These are phyloP conservation scores for Macrolepiota dolichaula DNA, from an alignment of 768 basidiomycete genomes.

Conservation along the genomic window DNA sequence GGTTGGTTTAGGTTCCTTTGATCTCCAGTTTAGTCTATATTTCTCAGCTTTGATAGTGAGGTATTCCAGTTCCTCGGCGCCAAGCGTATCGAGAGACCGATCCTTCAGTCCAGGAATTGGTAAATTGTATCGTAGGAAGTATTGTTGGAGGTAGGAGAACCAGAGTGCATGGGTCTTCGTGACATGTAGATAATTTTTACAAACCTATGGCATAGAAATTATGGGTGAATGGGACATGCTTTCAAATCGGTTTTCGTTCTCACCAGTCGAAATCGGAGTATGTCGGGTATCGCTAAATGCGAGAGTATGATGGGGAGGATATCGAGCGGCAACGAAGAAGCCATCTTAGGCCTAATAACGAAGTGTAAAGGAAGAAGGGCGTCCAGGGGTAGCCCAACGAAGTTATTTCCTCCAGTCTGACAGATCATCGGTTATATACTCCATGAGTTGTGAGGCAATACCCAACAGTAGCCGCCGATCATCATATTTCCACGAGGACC, in stretches of 20 bases:
- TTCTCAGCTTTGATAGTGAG: constrained; percentile 35
- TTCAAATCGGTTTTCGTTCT: constrained; percentile 11
- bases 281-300: constrained; percentile 35
- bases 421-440: neutral
- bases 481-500: constrained; percentile 3
- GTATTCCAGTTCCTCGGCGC: constrained; percentile 41
- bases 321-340: constrained; percentile 41
- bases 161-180: constrained; percentile 51
- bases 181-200: constrained; percentile 34
- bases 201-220: constrained; percentile 36
- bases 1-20: constrained; percentile 30
- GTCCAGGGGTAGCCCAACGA: neutral
- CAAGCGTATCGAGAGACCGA: constrained; percentile 30
- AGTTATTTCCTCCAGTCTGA: neutral
- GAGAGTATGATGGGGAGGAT: constrained; percentile 41
- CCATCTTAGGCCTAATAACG: constrained; percentile 8
- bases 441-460: neutral
- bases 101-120: constrained; percentile 42
- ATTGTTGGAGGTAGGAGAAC: constrained; percentile 38
- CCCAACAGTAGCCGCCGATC: constrained; percentile 1
- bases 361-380: neutral
- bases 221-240: neutral
- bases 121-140: constrained; percentile 38
- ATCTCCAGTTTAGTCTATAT: constrained; percentile 49
- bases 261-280: constrained; percentile 48